These are phyloP conservation scores for Gloeophyllum trabeum DNA, from an alignment of 768 basidiomycete species.

Conservation along the genomic window DNA sequence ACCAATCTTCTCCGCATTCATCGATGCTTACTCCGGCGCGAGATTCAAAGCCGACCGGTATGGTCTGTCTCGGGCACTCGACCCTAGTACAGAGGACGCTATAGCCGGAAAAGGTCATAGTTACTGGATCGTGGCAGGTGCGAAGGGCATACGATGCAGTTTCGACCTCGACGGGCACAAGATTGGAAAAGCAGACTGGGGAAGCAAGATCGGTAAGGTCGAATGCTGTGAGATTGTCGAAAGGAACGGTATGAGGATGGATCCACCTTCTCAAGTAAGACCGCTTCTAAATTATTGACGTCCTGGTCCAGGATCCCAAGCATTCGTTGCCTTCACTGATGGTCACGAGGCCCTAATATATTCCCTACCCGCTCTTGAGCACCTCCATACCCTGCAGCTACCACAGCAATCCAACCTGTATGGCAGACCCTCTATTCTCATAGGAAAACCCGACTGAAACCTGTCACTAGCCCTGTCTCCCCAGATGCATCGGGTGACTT, in stretches of 20 bases:
- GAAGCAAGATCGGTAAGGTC: conserved; percentile 36
- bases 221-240: conserved; percentile 44
- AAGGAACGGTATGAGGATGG: conserved; percentile 35
- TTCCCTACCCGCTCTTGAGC: conserved; percentile 54
- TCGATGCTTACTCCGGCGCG: conserved; percentile 43
- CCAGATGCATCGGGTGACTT: conserved; percentile 47
- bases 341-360: conserved; percentile 37
- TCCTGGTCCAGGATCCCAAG: conserved; percentile 30
- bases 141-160: conserved; percentile 44
- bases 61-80: conserved; percentile 26
- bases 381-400: conserved; percentile 28
- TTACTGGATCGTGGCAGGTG: conserved; percentile 42
- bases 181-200: conserved; percentile 59
- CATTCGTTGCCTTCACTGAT: conserved; percentile 37
- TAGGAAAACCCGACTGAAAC: too few species aligned
- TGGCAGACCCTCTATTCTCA: conserved; percentile 1
- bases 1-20: conserved; percentile 35
- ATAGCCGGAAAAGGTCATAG: conserved; percentile 19
- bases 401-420: conserved; percentile 12
- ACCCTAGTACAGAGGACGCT: conserved; percentile 8
- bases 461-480: conserved; percentile 20
- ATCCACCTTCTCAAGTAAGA: neutral
- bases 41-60: conserved; percentile 30
- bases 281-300: too few species aligned
- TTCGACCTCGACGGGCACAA: conserved; percentile 55